These are phyloP conservation scores for Allium fistulosum DNA, from an alignment of 106 monocot species.

Conservation along the genomic window DNA sequence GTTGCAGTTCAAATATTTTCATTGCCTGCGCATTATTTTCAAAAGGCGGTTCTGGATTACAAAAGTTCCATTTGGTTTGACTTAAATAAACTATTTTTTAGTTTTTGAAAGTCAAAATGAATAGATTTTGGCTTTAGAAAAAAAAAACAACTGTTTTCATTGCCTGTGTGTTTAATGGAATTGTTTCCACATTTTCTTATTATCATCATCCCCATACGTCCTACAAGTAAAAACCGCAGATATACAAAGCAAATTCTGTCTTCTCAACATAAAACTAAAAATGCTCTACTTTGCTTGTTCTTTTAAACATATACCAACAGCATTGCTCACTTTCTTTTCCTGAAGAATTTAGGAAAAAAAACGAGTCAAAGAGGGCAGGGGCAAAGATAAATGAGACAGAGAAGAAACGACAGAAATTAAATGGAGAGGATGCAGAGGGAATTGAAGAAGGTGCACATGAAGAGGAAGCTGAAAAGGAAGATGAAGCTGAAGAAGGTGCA, in stretches of 20 bases:
- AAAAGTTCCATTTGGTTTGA: neutral
- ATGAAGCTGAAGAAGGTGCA: neutral
- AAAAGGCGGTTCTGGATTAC: neutral
- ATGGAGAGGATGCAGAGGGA: slow-evolving; percentile 10
- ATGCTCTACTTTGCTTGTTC: neutral
- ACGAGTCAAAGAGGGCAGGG: slow-evolving; percentile 25
- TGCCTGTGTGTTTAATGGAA: neutral
- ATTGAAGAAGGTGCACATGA: slow-evolving; percentile 6
- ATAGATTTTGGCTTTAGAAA: neutral
- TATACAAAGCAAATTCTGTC: neutral
- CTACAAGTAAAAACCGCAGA: neutral
- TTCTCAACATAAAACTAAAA: neutral
- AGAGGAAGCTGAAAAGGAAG: slow-evolving; percentile 1
- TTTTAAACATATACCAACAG: neutral
- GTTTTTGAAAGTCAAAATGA: neutral
- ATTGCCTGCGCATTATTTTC: neutral
- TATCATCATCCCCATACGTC: neutral
- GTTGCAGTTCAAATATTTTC: neutral
- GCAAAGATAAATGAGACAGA: slow-evolving; percentile 16
- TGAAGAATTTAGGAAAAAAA: slow-evolving; percentile 39
- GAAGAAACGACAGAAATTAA: slow-evolving; percentile 28
- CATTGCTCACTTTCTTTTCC: neutral
- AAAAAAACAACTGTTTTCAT: neutral
- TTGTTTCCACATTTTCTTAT: neutral
- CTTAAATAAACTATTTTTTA: neutral